Conservation (phyloP, 805 yeast species). For the Ogataea pilisensis region DNA sequence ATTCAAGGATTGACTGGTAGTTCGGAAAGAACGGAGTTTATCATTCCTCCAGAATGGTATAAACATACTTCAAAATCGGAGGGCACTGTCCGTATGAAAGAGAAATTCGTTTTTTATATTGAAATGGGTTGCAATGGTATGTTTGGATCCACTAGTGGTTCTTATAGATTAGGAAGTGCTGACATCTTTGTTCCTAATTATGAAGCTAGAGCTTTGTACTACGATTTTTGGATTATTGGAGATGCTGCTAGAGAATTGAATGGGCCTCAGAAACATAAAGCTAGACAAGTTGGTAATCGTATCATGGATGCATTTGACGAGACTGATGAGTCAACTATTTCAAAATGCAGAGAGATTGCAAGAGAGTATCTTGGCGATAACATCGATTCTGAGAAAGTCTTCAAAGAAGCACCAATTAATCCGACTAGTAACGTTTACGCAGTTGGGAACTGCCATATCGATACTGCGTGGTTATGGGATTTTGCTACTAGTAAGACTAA, state of each 20-base stretch:
- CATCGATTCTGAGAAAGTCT: conserved; percentile 64
- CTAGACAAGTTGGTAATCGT: conserved; percentile 71
- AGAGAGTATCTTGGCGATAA: conserved; percentile 58
- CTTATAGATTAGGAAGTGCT: conserved; percentile 64
- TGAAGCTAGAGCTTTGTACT: conserved; percentile 70
- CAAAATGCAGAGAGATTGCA: conserved; percentile 64
- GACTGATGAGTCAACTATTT: conserved; percentile 51
- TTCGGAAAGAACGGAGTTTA: conserved; percentile 73
- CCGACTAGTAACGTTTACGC: conserved; percentile 63
- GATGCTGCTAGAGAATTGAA: conserved; percentile 89
- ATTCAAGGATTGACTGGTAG: conserved; percentile 85
- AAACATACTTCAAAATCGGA: too few species aligned
- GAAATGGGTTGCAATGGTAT: conserved; percentile 94
- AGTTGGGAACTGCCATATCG: conserved; percentile 94
- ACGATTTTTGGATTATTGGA: conserved; percentile 83
- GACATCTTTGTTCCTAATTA: conserved; percentile 79
- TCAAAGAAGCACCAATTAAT: conserved; percentile 36
- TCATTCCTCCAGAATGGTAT: conserved; percentile 54
- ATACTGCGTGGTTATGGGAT: conserved; percentile 99
- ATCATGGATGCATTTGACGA: conserved; percentile 85
- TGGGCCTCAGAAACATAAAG: conserved; percentile 81
- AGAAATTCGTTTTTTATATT: conserved; percentile 62
- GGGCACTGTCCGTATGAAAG: conserved; percentile 33
- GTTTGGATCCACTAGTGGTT: conserved; percentile 63
- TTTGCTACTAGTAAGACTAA: conserved; percentile 93